Evolutionary conservation across 768 basidiomycete species (phyloP), one percentile per base, ranked within the genome.

Genomic region (Pleurotus eryngii): DNA sequence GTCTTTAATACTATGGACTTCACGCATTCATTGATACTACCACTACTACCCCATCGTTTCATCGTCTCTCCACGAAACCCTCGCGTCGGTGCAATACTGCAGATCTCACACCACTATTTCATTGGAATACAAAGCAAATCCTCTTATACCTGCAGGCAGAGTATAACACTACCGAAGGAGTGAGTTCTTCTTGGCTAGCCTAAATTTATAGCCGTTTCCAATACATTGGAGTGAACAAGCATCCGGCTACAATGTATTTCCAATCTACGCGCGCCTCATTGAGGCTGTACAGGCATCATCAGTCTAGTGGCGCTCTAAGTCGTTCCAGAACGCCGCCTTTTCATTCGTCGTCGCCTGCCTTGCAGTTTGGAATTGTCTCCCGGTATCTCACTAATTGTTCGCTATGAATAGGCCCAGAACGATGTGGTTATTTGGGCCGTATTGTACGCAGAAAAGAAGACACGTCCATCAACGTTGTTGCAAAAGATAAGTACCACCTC

Each of bases 121-220:
- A 95, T 72, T 96, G 93, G 92, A 96, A 96, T 71, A 95, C 94
- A 15, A 96, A 96, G 71, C 94, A 96, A 67, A 67, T 96, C 9
- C 95, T 96, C 69, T 69, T 95, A 11, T 94, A 91, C 65, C 80
- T 96, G 35, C 83, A n/a, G n/a, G n/a, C n/a, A n/a, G n/a, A n/a
- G n/a, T n/a, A n/a, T n/a, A n/a, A 86, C 55, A 56, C 45, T 55
- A 70, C 78, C 0, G 73, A 87, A 69, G 85, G 90, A 47, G 92
- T 93, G 67, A 74, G 89, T 64, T 39, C 20, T 3, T n/a, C 14
- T 46, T 49, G 35, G 14, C 46, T 55, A 27, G 26, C 6, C 26
- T 56, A 20, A 14, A 40, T 40, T 22, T 40, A 20, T 39, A 22
- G 47, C 47, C 15, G 15, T 39, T 38, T 37, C 50, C 49, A 20